Evolutionary conservation across 2,329 filamentous ascomycete species (phyloP).

Genomic region (Aspergillus ustus): DNA sequence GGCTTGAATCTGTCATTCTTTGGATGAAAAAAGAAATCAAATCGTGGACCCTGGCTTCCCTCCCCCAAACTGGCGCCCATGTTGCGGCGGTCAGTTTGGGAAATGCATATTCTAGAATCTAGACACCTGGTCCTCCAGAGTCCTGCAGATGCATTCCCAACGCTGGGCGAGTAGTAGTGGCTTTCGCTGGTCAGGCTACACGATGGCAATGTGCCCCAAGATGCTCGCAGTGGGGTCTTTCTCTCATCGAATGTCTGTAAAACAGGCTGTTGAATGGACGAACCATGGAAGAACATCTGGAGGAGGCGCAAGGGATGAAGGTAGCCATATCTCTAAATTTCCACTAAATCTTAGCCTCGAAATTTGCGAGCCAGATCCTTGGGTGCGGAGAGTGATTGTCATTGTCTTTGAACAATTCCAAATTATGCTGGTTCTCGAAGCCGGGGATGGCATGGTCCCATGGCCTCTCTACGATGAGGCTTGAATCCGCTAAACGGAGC

Average conservation of each 20-base stretch:
- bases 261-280: conserved; percentile 4
- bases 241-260: conserved; percentile 3
- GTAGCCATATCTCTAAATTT: background rate
- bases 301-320: conserved; percentile 8
- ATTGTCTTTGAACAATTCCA: background rate
- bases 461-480: no score
- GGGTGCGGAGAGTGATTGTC: background rate
- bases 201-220: background rate
- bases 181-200: background rate
- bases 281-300: background rate
- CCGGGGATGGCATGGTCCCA: background rate
- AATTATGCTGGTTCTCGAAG: background rate
- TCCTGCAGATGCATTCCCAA: background rate
- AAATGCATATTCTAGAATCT: background rate
- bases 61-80: background rate
- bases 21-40: background rate
- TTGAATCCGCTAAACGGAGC: background rate
- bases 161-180: background rate
- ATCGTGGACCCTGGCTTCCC: background rate
- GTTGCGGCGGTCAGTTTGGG: conserved; percentile 1
- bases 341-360: background rate
- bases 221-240: background rate
- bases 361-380: background rate
- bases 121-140: background rate
- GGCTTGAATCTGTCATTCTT: background rate